Evolutionary conservation across 2,329 filamentous ascomycete genomes (phyloP).

Genomic region (Claviceps digitariae): DNA sequence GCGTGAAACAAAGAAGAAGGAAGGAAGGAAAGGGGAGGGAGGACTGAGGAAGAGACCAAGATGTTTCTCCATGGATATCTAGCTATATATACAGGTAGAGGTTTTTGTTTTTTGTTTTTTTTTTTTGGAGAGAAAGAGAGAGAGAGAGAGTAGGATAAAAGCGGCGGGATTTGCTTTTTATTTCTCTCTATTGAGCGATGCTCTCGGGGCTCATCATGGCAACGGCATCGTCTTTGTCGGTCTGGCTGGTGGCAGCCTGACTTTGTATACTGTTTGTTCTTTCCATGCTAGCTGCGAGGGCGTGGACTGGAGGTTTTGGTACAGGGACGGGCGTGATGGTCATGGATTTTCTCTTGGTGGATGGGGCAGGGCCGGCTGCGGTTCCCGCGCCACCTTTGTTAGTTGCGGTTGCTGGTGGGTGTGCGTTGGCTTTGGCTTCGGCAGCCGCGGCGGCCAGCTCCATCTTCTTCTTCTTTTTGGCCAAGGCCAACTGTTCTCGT

Average conservation of each 20-base stretch:
- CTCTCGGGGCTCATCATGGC: constrained; percentile 82
- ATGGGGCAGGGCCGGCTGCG: constrained; percentile 9
- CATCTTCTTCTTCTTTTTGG: constrained; percentile 78
- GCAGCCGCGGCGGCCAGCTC: constrained; percentile 40
- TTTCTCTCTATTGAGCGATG: constrained; percentile 32
- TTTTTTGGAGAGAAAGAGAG: neutral
- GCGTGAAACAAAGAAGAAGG: neutral
- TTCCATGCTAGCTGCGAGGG: constrained; percentile 40
- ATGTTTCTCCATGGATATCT: neutral
- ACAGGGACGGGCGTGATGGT: constrained; percentile 22
- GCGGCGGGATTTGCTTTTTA: neutral
- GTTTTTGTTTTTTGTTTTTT: neutral
- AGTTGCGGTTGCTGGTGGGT: neutral
- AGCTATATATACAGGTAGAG: neutral
- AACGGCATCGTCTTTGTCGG: constrained; percentile 52
- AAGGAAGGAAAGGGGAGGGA: neutral
- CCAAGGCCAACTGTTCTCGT: constrained; percentile 68
- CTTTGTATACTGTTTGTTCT: constrained; percentile 44
- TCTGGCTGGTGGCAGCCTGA: constrained; percentile 46
- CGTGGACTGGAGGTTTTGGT: constrained; percentile 26
- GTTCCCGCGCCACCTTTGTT: neutral
- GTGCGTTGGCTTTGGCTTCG: constrained; percentile 26
- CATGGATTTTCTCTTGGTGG: constrained; percentile 39
- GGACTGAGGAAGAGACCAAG: neutral
- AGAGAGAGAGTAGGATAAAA: neutral